Conservation (phyloP, 495 filamentous ascomycete species). For the Thozetella sp. region DNA sequence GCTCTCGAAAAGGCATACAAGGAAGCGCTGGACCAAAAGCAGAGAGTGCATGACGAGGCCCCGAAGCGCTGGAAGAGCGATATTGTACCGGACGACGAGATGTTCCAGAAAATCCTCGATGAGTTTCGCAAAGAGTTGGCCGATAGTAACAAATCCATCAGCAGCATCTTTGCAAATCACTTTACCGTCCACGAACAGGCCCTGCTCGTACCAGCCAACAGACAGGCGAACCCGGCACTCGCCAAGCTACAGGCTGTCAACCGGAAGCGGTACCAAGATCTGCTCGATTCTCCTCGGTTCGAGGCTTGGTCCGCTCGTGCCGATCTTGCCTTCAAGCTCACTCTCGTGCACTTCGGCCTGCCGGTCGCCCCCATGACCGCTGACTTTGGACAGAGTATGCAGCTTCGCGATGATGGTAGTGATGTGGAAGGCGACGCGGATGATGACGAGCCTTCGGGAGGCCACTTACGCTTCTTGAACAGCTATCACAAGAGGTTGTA, state of each 20-base stretch:
- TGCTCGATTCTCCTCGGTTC: slow-evolving; percentile 10
- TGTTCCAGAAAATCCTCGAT: slow-evolving; percentile 7
- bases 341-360: slow-evolving; percentile 25
- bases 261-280: slow-evolving; percentile 9
- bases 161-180: slow-evolving; percentile 9
- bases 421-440: slow-evolving; percentile 9
- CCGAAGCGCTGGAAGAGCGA: slow-evolving; percentile 9
- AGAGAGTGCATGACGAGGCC: background rate
- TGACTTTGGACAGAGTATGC: background rate
- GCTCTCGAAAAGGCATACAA: background rate
- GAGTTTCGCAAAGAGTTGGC: slow-evolving; percentile 6
- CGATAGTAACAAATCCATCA: slow-evolving; percentile 7
- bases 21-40: background rate
- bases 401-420: background rate
- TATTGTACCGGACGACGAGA: slow-evolving; percentile 11
- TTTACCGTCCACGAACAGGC: slow-evolving; percentile 15
- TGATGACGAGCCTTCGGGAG: background rate
- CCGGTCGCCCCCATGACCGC: slow-evolving; percentile 21
- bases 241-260: slow-evolving; percentile 17
- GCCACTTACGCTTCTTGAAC: slow-evolving; percentile 14
- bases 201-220: slow-evolving; percentile 15
- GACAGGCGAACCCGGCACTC: slow-evolving; percentile 9
- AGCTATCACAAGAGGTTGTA: slow-evolving; percentile 6
- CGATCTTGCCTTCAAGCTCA: slow-evolving; percentile 24
- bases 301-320: background rate